Percentiles rank a stretch among this genome's conserved stretches.
These are phyloP conservation scores for Hydnomerulius pinastri DNA, from an alignment of 768 basidiomycete species.

Conservation along the genomic window DNA sequence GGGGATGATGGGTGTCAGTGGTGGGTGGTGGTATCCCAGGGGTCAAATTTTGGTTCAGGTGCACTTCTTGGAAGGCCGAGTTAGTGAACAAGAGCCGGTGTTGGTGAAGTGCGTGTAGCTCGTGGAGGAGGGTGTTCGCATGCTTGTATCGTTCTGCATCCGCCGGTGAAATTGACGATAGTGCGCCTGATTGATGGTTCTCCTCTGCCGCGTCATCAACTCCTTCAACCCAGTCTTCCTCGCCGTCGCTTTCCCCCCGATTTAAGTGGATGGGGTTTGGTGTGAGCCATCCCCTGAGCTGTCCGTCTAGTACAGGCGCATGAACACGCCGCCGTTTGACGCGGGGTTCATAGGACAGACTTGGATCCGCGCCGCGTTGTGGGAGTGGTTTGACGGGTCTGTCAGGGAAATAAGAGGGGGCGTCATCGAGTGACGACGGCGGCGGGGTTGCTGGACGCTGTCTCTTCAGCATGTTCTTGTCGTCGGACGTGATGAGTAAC, in stretches of 20 bases:
- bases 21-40: background rate
- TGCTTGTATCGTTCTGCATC: conserved; percentile 50
- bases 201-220: conserved; percentile 38
- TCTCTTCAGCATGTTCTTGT: conserved; percentile 52
- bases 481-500: conserved; percentile 5
- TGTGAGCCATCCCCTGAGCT: conserved; percentile 46
- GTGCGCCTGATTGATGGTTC: conserved; percentile 3
- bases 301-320: conserved; percentile 56
- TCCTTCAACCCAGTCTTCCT: conserved; percentile 35
- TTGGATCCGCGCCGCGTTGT: conserved; percentile 10
- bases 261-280: conserved; percentile 9
- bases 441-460: conserved; percentile 49
- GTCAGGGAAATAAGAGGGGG: conserved; percentile 20
- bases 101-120: conserved; percentile 68
- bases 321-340: conserved; percentile 56
- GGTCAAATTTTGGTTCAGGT: background rate
- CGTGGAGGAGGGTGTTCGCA: conserved; percentile 66
- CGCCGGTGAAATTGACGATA: background rate
- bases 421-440: conserved; percentile 32
- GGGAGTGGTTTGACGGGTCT: conserved; percentile 12
- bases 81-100: conserved; percentile 53
- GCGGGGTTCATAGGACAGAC: conserved; percentile 29
- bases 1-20: background rate
- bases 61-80: conserved; percentile 13
- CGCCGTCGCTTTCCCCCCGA: conserved; percentile 27